Conservation (phyloP, 1,139 yeast genomes). For the Hanseniaspora uvarum region DNA sequence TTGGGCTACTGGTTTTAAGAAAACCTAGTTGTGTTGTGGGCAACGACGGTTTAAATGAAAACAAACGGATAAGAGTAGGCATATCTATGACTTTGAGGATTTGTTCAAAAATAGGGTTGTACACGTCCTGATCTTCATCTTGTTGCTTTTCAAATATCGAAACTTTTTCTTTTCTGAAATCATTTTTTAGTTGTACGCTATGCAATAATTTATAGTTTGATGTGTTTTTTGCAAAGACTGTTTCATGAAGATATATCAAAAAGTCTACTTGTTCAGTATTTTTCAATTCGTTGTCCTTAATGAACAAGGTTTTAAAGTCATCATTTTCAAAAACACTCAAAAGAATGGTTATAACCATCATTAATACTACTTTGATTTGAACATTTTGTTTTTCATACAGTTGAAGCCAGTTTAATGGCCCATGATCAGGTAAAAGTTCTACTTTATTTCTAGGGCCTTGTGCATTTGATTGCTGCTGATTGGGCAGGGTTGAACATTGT, state of each 20-base stretch:
- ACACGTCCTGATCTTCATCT: background rate
- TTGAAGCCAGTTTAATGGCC: constrained; percentile 31
- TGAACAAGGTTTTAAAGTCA: background rate
- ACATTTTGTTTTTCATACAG: constrained; percentile 21
- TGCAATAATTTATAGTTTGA: background rate
- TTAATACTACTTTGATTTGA: constrained; percentile 19
- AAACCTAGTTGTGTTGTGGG: constrained; percentile 20
- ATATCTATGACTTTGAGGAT: constrained; percentile 1
- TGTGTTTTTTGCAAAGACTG: background rate
- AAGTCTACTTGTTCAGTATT: constrained; percentile 22
- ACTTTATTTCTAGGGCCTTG: constrained; percentile 24
- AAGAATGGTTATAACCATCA: constrained; percentile 9
- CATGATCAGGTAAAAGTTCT: constrained; percentile 29
- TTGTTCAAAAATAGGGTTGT: constrained; percentile 2
- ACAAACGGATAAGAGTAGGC: background rate
- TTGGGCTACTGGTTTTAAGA: constrained; percentile 18
- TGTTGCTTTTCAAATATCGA: constrained; percentile 12
- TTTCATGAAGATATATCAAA: background rate
- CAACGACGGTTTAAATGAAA: constrained; percentile 17
- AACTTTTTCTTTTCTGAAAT: background rate
- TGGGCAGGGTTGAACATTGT: constrained; percentile 16
- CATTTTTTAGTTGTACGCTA: background rate
- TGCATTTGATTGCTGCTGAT: background rate
- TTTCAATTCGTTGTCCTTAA: constrained; percentile 8
- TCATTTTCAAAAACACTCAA: background rate